Percentiles rank a stretch among this genome's conserved stretches.
phyloP scores from a whole-genome alignment of 345 rosid genomes.

The Cardamine resedifolia region DNA sequence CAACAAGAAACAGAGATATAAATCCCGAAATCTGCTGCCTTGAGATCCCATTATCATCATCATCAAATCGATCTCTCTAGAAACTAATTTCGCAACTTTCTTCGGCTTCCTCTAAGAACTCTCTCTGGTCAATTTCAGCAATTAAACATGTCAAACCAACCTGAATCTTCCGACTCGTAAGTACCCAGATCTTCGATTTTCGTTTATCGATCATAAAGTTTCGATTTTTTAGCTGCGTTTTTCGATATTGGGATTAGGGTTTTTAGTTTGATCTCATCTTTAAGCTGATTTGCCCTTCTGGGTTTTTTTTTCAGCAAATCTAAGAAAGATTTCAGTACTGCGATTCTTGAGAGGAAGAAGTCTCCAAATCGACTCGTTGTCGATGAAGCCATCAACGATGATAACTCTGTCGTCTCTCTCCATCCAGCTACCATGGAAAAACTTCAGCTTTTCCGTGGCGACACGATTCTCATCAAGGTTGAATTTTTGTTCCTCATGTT shows the following conservation, averaged over 20 bases:
- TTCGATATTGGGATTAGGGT: neutral
- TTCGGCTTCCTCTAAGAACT: neutral
- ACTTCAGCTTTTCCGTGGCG: conserved; percentile 97
- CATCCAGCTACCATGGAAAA: conserved; percentile 95
- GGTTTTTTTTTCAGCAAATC: conserved; percentile 48
- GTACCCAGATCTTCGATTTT: conserved; percentile 46
- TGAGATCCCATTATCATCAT: conserved; percentile 24
- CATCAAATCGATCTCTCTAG: conserved; percentile 20
- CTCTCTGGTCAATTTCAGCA: conserved; percentile 5
- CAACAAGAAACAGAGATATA: conserved; percentile 48
- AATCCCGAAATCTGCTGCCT: conserved; percentile 1
- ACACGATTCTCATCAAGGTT: conserved; percentile 90
- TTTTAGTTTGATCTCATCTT: neutral
- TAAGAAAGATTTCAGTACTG: conserved; percentile 89
- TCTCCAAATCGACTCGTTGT: conserved; percentile 84
- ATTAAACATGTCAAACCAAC: conserved; percentile 57
- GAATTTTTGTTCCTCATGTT: neutral
- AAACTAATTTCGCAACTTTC: neutral
- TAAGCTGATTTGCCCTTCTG: neutral
- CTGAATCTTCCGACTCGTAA: conserved; percentile 90
- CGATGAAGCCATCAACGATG: conserved; percentile 87
- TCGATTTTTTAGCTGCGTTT: neutral
- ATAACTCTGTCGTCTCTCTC: conserved; percentile 85
- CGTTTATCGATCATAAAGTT: neutral
- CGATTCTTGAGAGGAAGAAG: conserved; percentile 90